Conservation (phyloP, 2,329 filamentous ascomycete genomes). For the Colletotrichum sp. region DNA sequence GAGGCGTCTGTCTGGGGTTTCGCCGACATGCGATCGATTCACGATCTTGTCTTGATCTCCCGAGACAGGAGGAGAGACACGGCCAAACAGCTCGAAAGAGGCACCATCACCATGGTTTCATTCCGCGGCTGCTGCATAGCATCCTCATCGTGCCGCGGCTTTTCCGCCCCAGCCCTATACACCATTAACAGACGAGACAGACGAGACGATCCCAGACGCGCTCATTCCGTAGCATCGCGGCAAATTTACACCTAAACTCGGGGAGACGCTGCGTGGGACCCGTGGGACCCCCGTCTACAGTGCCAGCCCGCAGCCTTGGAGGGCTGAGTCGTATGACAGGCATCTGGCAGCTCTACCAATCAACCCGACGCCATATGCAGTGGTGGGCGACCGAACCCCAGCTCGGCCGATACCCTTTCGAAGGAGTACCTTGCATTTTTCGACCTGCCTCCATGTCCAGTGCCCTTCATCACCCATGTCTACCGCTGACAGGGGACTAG, state of each 20-base stretch:
- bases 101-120: constrained; percentile 9
- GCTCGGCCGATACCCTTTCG: constrained; percentile 16
- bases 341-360: constrained; percentile 15
- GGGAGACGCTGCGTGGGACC: constrained; percentile 17
- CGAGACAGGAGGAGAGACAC: constrained; percentile 21
- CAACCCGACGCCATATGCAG: constrained; percentile 13
- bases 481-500: constrained; percentile 29
- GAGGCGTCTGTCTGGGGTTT: constrained; percentile 13
- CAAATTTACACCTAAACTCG: constrained; percentile 7
- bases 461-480: constrained; percentile 22
- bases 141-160: constrained; percentile 13
- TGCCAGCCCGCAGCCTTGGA: constrained; percentile 10
- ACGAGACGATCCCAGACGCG: constrained; percentile 17
- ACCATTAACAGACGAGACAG: not conserved
- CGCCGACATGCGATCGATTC: constrained; percentile 15
- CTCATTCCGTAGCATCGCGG: constrained; percentile 20
- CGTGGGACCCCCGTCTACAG: constrained; percentile 1
- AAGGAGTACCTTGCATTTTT: constrained; percentile 28
- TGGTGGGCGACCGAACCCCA: constrained; percentile 19
- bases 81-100: constrained; percentile 2
- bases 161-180: not conserved
- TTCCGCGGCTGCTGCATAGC: constrained; percentile 8
- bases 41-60: constrained; percentile 17
- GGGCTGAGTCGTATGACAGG: constrained; percentile 23
- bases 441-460: constrained; percentile 12